phyloP scores from a whole-genome alignment of 371 early-diverging fungal genomes.

The Thermomucor indicae-seudaticae region DNA sequence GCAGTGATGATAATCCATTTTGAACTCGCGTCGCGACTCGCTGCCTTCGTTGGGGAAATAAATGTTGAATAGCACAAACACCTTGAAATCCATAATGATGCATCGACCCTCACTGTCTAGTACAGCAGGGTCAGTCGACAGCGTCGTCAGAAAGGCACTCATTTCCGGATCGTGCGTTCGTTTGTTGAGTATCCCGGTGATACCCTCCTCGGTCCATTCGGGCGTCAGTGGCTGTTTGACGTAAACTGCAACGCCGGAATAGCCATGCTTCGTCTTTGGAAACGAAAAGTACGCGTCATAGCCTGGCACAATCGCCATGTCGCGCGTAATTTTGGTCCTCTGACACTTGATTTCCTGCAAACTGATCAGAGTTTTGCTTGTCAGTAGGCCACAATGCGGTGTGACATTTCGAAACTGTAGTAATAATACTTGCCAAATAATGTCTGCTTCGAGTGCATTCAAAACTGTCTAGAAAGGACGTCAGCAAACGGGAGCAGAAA shows the following conservation, averaged over 20 bases:
- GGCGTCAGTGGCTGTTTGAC: constrained; percentile 50
- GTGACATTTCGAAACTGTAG: neutral
- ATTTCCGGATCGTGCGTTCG: constrained; percentile 1
- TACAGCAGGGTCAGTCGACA: constrained; percentile 33
- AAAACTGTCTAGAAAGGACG: constrained; percentile 40
- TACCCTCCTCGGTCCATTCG: constrained; percentile 60
- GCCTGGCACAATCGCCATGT: constrained; percentile 66
- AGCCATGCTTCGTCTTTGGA: constrained; percentile 56
- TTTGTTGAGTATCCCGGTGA: constrained; percentile 46
- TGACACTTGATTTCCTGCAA: constrained; percentile 81
- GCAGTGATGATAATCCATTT: constrained; percentile 60
- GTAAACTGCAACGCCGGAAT: constrained; percentile 77
- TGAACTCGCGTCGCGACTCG: constrained; percentile 57
- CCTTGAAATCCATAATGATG: constrained; percentile 72
- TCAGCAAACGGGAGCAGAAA: too few relatives aligned
- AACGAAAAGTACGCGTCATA: constrained; percentile 75
- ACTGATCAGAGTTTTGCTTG: constrained; percentile 17
- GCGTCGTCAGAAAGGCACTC: constrained; percentile 10
- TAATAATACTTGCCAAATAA: constrained; percentile 50
- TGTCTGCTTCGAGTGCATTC: constrained; percentile 62
- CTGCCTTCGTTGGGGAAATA: constrained; percentile 74
- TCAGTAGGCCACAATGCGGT: neutral
- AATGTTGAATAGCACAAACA: constrained; percentile 78
- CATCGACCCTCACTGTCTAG: constrained; percentile 79
- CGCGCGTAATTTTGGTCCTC: constrained; percentile 50